Evolutionary conservation across 2,329 filamentous ascomycete species (phyloP).

Genomic region (Didymella sp.): DNA sequence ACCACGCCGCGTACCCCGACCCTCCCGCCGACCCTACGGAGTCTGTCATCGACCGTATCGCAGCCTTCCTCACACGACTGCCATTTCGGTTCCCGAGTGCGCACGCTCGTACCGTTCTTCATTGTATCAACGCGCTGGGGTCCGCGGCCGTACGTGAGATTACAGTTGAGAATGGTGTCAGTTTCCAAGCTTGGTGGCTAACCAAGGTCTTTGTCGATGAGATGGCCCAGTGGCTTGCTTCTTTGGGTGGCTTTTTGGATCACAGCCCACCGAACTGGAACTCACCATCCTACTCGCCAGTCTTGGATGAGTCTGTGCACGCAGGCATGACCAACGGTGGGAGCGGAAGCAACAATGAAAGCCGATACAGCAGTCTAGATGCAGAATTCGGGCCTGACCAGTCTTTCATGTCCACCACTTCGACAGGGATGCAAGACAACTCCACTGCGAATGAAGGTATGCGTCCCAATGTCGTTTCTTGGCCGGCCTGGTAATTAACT

Average conservation of each 20-base stretch:
- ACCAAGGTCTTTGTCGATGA: constrained; percentile 96
- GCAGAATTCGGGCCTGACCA: constrained; percentile 46
- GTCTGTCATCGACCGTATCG: constrained; percentile 78
- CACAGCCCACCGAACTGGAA: constrained; percentile 48
- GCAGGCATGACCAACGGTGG: constrained; percentile 42
- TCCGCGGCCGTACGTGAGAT: constrained; percentile 82
- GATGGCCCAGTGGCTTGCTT: constrained; percentile 88
- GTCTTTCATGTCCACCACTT: constrained; percentile 43
- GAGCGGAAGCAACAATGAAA: constrained; percentile 50
- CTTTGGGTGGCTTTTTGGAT: constrained; percentile 86
- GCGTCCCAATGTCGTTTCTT: constrained; percentile 22
- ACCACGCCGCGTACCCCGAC: constrained; percentile 39
- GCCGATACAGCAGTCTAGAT: constrained; percentile 49
- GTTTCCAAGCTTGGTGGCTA: constrained; percentile 92
- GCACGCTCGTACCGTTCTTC: constrained; percentile 74
- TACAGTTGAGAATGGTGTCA: constrained; percentile 77
- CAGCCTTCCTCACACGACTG: constrained; percentile 72
- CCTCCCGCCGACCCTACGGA: constrained; percentile 39
- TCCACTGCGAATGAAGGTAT: constrained; percentile 40
- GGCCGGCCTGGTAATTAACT: constrained; percentile 40
- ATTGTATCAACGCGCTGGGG: constrained; percentile 76
- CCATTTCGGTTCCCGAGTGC: constrained; percentile 77
- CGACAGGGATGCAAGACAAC: constrained; percentile 34
- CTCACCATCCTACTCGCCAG: constrained; percentile 36
- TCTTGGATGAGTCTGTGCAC: constrained; percentile 41